These are phyloP conservation scores for Papilionanthe hybrid DNA, from an alignment of 116 monocot species.

Conservation along the genomic window DNA sequence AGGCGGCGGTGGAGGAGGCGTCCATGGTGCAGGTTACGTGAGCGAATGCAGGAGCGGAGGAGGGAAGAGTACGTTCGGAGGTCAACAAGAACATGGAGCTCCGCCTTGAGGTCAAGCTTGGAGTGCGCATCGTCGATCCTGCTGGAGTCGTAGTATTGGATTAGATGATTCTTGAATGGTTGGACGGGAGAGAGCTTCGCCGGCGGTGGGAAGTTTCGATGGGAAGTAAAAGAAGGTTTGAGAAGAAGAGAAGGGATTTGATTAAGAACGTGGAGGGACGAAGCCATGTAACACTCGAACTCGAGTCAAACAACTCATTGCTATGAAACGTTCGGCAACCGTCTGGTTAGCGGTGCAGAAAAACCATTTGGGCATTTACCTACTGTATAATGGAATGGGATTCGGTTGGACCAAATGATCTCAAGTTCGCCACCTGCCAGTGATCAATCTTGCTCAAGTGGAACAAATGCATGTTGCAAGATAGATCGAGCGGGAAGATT, in stretches of 20 bases:
- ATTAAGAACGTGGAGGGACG: conserved; percentile 21
- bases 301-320: no score
- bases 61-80: conserved; percentile 50
- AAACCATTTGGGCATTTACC: no score
- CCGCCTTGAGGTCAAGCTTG: conserved; percentile 32
- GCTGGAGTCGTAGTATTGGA: conserved; percentile 28
- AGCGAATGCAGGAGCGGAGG: conserved; percentile 59
- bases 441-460: no score
- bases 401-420: no score
- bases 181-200: conserved; percentile 24
- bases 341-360: no score
- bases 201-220: not conserved
- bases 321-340: no score
- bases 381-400: no score
- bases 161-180: conserved; percentile 29
- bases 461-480: no score
- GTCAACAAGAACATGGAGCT: conserved; percentile 28
- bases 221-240: not conserved
- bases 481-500: no score
- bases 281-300: conserved; percentile 7
- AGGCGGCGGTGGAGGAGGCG: conserved; percentile 43
- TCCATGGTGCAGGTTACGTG: conserved; percentile 45
- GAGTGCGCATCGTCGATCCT: conserved; percentile 30
- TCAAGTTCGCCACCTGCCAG: no score
- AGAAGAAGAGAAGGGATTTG: not conserved